Conservation (phyloP, 495 filamentous ascomycete genomes). For the Hamigera avellanea region DNA sequence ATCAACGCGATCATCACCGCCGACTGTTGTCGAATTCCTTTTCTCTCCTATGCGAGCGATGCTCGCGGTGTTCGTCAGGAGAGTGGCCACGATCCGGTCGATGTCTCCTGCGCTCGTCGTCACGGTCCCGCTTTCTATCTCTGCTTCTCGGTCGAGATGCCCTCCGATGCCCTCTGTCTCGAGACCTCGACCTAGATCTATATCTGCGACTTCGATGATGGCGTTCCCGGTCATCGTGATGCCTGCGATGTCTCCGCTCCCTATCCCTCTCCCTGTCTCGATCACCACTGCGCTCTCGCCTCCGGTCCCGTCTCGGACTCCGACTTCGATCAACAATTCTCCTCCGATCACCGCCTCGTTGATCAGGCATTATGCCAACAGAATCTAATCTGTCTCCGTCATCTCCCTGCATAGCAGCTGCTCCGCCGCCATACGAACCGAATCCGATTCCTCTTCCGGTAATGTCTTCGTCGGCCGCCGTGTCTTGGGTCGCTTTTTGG, state of each 20-base stretch:
- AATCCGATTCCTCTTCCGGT: conserved; percentile 13
- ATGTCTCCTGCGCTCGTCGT: conserved; percentile 14
- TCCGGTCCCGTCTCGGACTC: conserved; percentile 20
- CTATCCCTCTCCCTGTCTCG: conserved; percentile 20
- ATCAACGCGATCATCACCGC: conserved; percentile 1
- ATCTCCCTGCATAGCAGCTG: neutral
- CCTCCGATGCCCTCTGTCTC: conserved; percentile 11
- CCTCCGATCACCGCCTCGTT: conserved; percentile 7
- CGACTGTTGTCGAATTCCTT: conserved; percentile 15
- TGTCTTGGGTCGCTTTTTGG: conserved; percentile 18
- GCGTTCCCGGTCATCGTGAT: conserved; percentile 21
- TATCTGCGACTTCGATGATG: conserved; percentile 23
- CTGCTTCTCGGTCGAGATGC: conserved; percentile 22
- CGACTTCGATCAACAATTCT: conserved; percentile 21
- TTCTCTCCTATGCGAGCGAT: conserved; percentile 15
- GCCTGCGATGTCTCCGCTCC: conserved; percentile 24
- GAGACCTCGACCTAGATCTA: conserved; percentile 19
- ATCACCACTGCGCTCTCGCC: conserved; percentile 15
- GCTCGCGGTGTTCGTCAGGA: conserved; percentile 16
- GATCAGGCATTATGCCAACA: conserved; percentile 12
- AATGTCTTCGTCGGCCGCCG: conserved; percentile 18
- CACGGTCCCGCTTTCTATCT: conserved; percentile 15
- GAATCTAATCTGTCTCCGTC: conserved; percentile 12
- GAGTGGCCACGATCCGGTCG: conserved; percentile 18
- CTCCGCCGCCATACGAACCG: conserved; percentile 10